These are phyloP conservation scores for Agaricales sp. DNA, from an alignment of 1,284 basidiomycete genomes.

Conservation along the genomic window DNA sequence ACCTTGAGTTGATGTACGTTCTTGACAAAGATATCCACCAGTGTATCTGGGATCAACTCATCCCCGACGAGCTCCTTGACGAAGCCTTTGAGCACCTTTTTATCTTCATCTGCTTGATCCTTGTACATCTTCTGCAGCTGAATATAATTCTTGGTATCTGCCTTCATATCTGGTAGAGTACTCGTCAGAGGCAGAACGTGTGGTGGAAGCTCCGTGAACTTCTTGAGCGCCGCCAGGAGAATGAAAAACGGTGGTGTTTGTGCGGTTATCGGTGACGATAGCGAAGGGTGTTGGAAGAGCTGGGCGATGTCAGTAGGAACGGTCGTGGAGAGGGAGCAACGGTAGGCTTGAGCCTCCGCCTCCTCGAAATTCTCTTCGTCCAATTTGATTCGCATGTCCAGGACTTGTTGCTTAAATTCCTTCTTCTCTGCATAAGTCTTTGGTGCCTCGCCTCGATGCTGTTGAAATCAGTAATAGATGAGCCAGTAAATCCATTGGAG, in stretches of 20 bases:
- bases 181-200: slow-evolving; percentile 40
- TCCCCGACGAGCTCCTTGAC: slow-evolving; percentile 29
- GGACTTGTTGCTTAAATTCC: slow-evolving; percentile 64
- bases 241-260: slow-evolving; percentile 69
- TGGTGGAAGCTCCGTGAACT: slow-evolving; percentile 41
- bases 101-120: slow-evolving; percentile 60
- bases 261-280: slow-evolving; percentile 24
- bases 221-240: slow-evolving; percentile 70
- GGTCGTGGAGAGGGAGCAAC: slow-evolving; percentile 57
- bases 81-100: slow-evolving; percentile 38
- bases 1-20: slow-evolving; percentile 80
- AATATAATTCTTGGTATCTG: slow-evolving; percentile 78
- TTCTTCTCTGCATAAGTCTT: slow-evolving; percentile 60
- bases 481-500: too few relatives aligned
- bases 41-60: slow-evolving; percentile 21
- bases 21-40: slow-evolving; percentile 83
- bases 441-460: slow-evolving; percentile 63
- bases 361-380: slow-evolving; percentile 98
- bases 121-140: slow-evolving; percentile 74
- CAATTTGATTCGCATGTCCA: slow-evolving; percentile 49
- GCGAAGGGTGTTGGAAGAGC: slow-evolving; percentile 56
- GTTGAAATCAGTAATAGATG: slow-evolving; percentile 5
- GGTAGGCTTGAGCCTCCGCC: slow-evolving; percentile 73
- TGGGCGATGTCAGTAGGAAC: slow-evolving; percentile 60
- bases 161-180: slow-evolving; percentile 93